Evolutionary conservation across 805 yeast genomes (phyloP), one percentile per base, ranked within the genome.

Genomic region (Ogataea angusta): DNA sequence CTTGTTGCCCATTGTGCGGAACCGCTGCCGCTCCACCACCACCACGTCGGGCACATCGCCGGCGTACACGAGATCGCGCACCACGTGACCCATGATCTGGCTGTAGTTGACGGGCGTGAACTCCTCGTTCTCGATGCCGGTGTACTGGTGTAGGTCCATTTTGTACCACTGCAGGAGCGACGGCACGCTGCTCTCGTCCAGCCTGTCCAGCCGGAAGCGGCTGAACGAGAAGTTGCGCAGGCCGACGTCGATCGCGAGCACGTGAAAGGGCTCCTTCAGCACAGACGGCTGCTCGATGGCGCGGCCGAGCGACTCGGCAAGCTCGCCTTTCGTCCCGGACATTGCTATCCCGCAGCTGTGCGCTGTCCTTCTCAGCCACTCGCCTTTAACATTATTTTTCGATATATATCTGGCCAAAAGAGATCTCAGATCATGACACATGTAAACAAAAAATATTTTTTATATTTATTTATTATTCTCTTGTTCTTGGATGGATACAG

Each of bases 21-120:
- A 64, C 28, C 86, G 52, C 54, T 81, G 87, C 42, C 78, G 53
- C 50, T 81, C 87, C 3, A 80, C 60, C 9, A 79, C 51, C 3
- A 76, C 65, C 3, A 69, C 53, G 42, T 71, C 71, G 0, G 78
- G 73, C 0, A 21, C 16, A 6, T 23, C 25, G 7, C 29, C 23
- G 10, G 32, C 16, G 39, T 45, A 49, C 24, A 58, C 51, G 28
- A 53, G 43, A 4, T 45, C 46, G 24, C 45, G 56, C 12, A 51
- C 46, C 26, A 52, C 30, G 10, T 39, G 37, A 23, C 43, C 39
- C 12, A 60, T 37, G 4, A 64, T 49, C 5, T 36, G 18, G 9
- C 63, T 41, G 45, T 55, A 64, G 28, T 51, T 54, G 9, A 42
- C 7, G 0, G 69, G 68, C 14, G 46, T 46, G 33, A 63, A 62